Evolutionary conservation across 2,329 filamentous ascomycete species (phyloP), one percentile per base, ranked within the genome.

Genomic region (Metarhizium rileyi): DNA sequence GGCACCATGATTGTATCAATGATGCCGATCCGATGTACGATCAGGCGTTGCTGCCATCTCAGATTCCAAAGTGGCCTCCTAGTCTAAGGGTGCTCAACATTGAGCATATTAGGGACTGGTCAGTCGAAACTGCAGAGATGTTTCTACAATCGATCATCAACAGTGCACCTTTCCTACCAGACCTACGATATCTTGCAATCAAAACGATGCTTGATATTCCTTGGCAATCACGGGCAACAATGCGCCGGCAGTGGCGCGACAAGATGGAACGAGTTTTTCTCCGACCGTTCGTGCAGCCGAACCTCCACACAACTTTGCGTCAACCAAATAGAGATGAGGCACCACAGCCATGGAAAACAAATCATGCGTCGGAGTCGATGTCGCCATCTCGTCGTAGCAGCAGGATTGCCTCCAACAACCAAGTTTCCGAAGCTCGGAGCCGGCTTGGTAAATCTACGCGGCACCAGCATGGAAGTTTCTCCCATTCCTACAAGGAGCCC

Each of bases 101-200:
- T 50, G 76, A 84, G 40, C 83, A 93, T 53, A 75, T 95, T 53
- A 81, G 87, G 33, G 84, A 88, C 55, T 90, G 86, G 82, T 76
- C 77, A 12, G 74, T 79, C 1, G 74, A 77, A 30, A 80, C 82
- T 0, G 89, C 89, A 0, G 81, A 87, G 57, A 81, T 80, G 50
- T 87, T 96, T 57, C 86, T 96, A 57, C 76, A 79, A 38, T 93
- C 88, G 16, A 72, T 97, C 2, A 77, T 91, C 22, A 76, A 90
- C 51, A 81, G 79, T 46, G 88, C 90, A 0, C 70, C 75, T 1
- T 66, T 76, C 3, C 65, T 97, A 22, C 78, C 75, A 0, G 70
- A 81, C 51, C 75, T 97, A 23, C 83, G 89, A 8, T 73, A 76
- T 41, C 70, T 96, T 10, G 75, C 78, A 1, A 78, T 96, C 56